Evolutionary conservation across 202 grass and related monocot species (phyloP).

Genomic region (Carex arenaria): DNA sequence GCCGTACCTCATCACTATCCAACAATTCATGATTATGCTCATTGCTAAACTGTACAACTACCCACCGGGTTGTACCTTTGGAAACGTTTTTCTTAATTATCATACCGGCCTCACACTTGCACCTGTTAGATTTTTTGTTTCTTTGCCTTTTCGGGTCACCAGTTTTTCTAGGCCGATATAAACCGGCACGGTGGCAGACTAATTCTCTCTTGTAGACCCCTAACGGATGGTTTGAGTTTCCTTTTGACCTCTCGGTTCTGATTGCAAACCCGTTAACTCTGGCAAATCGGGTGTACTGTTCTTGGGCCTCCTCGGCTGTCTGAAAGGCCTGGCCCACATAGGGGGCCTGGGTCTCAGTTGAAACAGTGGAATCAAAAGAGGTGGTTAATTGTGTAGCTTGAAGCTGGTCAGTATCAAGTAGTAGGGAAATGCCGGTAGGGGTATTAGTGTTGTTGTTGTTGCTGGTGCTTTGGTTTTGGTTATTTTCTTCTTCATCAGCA

Average conservation of each 20-base stretch:
- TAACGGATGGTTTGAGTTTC: constrained; percentile 39
- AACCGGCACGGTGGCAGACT: constrained; percentile 46
- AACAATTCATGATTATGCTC: constrained; percentile 46
- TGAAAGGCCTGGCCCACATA: constrained; percentile 46
- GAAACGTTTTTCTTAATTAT: constrained; percentile 51
- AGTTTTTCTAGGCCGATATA: constrained; percentile 37
- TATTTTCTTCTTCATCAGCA: constrained; percentile 33
- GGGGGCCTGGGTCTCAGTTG: constrained; percentile 5
- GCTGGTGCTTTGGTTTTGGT: background rate
- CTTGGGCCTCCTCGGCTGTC: constrained; percentile 41
- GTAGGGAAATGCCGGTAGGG: background rate
- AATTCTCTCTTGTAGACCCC: constrained; percentile 50
- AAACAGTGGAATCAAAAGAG: background rate
- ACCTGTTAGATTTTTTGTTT: constrained; percentile 52
- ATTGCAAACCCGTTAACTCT: constrained; percentile 43
- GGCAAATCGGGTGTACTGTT: constrained; percentile 49
- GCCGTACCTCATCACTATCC: constrained; percentile 41
- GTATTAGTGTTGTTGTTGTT: background rate
- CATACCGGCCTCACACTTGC: constrained; percentile 50
- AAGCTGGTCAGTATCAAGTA: background rate
- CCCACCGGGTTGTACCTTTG: constrained; percentile 34
- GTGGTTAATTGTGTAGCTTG: constrained; percentile 8
- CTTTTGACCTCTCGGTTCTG: constrained; percentile 43
- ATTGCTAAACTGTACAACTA: constrained; percentile 47
- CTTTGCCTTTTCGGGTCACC: constrained; percentile 41